Base-by-base conservation (phyloP, 768 basidiomycete genomes). In the Tephrocybe sp. region DNA sequence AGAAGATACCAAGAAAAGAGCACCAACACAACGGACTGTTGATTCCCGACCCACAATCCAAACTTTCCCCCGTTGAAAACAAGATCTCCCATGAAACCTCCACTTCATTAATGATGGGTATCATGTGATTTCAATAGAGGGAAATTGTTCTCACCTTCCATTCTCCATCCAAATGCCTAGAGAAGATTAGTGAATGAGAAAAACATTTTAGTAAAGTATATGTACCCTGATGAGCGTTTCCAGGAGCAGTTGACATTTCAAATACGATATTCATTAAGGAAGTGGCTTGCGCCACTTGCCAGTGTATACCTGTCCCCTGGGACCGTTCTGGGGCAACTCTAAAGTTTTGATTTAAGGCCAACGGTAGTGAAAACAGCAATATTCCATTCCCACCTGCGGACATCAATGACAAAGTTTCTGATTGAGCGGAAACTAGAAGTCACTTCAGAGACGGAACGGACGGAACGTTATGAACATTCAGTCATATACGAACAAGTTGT, bases 31-130 rank as follows among this genome's bases (percentile, higher is more conserved):
- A 51, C 78, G 54, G 60, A 87, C 77, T 90, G 89, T 67, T 91
- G 89, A 58, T 90, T 90, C 36, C 89, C 89, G 43, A 85, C 85
- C 75, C 78, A 81, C 56, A 90, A 82, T 6, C 85, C 88, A 56
- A 69, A 81, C 66, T 80, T 83, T 20, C 87, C 86, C 80, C 79
- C 54, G 18, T 55, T 55, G 34, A 80, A 79, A 1, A 75, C 66
- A 11, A 80, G 62, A 60, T 81, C 79, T 8, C 77, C 74, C 76
- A 81, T 79, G 50, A 71, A 78, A 2, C 78, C 79, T 42, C 78
- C 78, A 53, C 78, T 59, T 9, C 4, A 15, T 7, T 48, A 18
- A 25, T 24, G n/a, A 5, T 17, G 10, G 21, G 23, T 25, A 17
- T 24, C 20, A 18, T 21, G 26, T 49, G 2, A n/a, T 45, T n/a